Evolutionary conservation across 2,329 filamentous ascomycete genomes (phyloP), one percentile per base, ranked within the genome.

Genomic region (Keithomyces neogunnii): DNA sequence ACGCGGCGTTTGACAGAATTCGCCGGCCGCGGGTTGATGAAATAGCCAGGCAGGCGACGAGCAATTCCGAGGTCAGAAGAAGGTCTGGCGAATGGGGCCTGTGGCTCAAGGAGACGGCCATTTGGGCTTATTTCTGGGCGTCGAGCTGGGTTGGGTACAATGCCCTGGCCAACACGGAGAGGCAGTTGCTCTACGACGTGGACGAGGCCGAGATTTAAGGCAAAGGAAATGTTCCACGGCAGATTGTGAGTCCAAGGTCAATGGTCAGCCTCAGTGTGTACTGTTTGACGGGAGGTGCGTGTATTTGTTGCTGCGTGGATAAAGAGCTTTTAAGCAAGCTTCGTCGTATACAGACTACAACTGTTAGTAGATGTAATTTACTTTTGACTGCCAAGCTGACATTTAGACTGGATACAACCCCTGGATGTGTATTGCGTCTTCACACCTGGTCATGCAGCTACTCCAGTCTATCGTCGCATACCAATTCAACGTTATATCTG

Each of bases 391-490:
- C 19, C 19, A 19, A 19, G 19, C 19, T 19, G 19, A 19, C 19
- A 19, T 19, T 19, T 19, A 19, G 19, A 19, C 19, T 19, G 19
- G 19, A 19, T 19, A 19, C 19, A 19, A 19, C 19, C 19, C 19
- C 19, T 19, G 19, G 19, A 1, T 19, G 19, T 19, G 19, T 19
- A 19, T 19, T 19, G 19, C 19, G 19, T 19, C 19, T 19, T 19
- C 19, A 19, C 19, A 19, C 19, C 19, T 19, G 19, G 19, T 19
- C 38, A 50, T 43, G 26, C 50, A 57, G 76, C 67, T 73, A 74
- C 62, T 80, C 78, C 53, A 84, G 63, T 43, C 82, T 72, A 66
- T 84, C 80, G 63, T 85, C 82, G 60, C 77, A 81, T 32, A 79
- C 66, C 35, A 85, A 66, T 46, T 69, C 64, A 2, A 85, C 79